Base-by-base conservation (phyloP, 2,329 filamentous ascomycete species). In the Colletotrichum sp. region DNA sequence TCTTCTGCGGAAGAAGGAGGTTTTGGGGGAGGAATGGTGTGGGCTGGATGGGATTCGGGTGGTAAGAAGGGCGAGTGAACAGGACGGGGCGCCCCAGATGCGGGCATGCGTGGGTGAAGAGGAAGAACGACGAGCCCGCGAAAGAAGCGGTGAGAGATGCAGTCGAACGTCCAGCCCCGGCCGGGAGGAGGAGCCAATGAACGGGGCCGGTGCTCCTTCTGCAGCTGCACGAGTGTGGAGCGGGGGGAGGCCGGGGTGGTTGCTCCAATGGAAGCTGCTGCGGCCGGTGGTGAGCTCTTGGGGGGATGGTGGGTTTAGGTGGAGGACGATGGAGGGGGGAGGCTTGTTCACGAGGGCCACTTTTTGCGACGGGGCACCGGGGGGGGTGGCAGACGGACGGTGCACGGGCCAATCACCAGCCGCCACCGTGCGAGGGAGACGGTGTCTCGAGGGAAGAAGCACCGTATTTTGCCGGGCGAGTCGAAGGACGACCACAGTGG, bases 91-190 rank as follows among this genome's bases (percentile, higher is more conserved):
- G 51, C 64, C 66, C 72, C 72, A 73, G 58, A 74, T 69, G 70
- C 70, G 74, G 72, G 72, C 74, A 72, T 73, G 75, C 66, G 75
- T 68, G 75, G 64, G 73, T 73, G 74, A 76, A 73, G 75, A 76
- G 73, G 74, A 72, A 72, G 73, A 69, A 54, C 68, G 69, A 74
- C 70, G 70, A 75, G 73, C 69, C 75, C 70, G 55, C 73, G 73
- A 76, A 80, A 80, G 78, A 80, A 77, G 79, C 79, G 79, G 79
- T 81, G 79, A 81, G 79, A 70, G 76, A 71, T 75, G 76, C 72
- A 76, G 78, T 76, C 76, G 72, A 75, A 72, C 73, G 74, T 78
- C 78, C 79, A 79, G 79, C 78, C 79, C 77, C 76, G 72, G 76
- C 75, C 74, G 65, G 73, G 64, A 70, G 47, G 18, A 73, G 69